Evolutionary conservation across 495 filamentous ascomycete genomes (phyloP), one percentile per base, ranked within the genome.

Genomic region (Penicillium lividum): DNA sequence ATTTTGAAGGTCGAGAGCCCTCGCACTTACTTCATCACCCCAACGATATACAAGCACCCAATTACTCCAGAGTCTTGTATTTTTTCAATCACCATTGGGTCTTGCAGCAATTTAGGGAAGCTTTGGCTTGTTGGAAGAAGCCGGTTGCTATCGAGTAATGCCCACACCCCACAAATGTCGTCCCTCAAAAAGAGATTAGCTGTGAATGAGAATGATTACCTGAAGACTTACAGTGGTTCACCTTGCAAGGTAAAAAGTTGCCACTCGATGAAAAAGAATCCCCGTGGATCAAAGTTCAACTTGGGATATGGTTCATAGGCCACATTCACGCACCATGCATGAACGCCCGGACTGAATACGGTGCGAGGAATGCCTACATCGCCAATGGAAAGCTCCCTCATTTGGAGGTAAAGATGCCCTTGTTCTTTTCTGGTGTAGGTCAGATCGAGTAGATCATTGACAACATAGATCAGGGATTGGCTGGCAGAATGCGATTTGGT

Each of bases 401-500:
- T 16, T n/a, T n/a, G 15, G 15, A 40, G 38, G 15, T 40, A 5
- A 67, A 93, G 82, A 5, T 96, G 73, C 5, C 87, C 79, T 48
- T 87, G 84, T 0, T 92, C 92, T 68, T 90, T 87, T 67, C 96
- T 93, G 0, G 87, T 86, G 66, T 95, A 93, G 28, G 93, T 96
- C 16, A 97, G 78, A 68, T 98, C 93, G 1, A 98, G 81, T 1
- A 98, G 80, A 68, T 98, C 93, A 63, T 98, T 98, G 67, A 98
- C 96, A 10, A 96, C 91, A 71, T 94, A 96, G 13, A 98, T 93
- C 13, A 97, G 76, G 1, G 91, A 96, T 68, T 96, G 96, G 1
- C 93, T 97, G 16, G 93, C 93, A 15, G 92, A 94, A 65, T 98
- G 68, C 6, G 73, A 77, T 36, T 75, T 89, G 8, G 89, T 84